Base-by-base conservation (phyloP, 2,329 filamentous ascomycete genomes). In the Phaeosphaeria sp. region DNA sequence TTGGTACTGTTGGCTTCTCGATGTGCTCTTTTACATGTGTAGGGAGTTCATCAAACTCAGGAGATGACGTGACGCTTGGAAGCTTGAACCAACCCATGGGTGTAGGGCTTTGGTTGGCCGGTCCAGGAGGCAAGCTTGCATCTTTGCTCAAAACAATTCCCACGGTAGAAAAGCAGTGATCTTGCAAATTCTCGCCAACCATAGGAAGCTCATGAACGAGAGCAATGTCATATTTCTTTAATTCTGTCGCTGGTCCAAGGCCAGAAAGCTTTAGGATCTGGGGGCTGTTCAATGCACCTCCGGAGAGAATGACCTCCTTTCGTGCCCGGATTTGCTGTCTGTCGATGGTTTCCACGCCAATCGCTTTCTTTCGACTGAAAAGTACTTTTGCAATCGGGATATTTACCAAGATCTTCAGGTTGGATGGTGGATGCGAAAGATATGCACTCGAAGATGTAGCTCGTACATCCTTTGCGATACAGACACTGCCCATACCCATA, bases 221-320 rank as follows among this genome's bases (percentile, higher is more conserved):
- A 1, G 79, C 66, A 60, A 89, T 88, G 7, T 78, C 74, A 66
- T 84, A 81, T 47, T 78, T 77, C n/a, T 79, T 58, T 6, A 90
- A 81, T 58, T 86, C 81, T 0, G 74, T 65, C 3, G 73, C 65
- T 0, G 85, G 85, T 0, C 87, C 87, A 30, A 90, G 81, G 6
- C 87, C 87, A 51, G 81, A 85, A 0, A 89, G 81, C 75, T 87
- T 85, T 6, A 90, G 82, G 4, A 90, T 71, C 72, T 89, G 87
- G 2, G 86, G 86, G 0, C 82, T 82, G 72, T 89, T 86, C 72
- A 84, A 88, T 0, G 84, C 81, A 4, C 87, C 87, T 3, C 49
- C 61, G 3, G 65, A 61, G 23, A 68, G 52, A 36, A 68, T 65
- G 30, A 68, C 65, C 51, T 66, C 64, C 22, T 57, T 56, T 3